Conservation (phyloP, 2,329 filamentous ascomycete species). For the Botryotinia convoluta region DNA sequence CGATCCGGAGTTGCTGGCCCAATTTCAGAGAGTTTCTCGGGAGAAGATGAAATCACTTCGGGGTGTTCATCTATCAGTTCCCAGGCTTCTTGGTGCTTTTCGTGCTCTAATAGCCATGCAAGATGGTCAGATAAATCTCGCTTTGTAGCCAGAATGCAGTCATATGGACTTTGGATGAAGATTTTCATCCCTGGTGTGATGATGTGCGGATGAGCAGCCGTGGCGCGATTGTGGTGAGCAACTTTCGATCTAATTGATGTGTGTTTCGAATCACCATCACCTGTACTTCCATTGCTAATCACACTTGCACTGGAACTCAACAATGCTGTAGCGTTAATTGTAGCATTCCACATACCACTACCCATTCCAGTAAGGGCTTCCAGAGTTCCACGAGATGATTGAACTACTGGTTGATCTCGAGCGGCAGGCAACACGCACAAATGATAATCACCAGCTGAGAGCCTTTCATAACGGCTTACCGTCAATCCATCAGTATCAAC, state of each 20-base stretch:
- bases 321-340: slow-evolving; percentile 80
- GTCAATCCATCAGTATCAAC: slow-evolving; percentile 83
- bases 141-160: slow-evolving; percentile 89
- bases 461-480: slow-evolving; percentile 79
- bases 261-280: slow-evolving; percentile 56
- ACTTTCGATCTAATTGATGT: slow-evolving; percentile 39
- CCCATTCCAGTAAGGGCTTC: slow-evolving; percentile 72
- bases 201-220: slow-evolving; percentile 34
- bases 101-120: slow-evolving; percentile 77
- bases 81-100: slow-evolving; percentile 84
- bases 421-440: slow-evolving; percentile 77
- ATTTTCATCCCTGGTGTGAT: slow-evolving; percentile 66
- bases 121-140: slow-evolving; percentile 84
- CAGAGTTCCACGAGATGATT: slow-evolving; percentile 67
- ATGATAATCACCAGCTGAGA: slow-evolving; percentile 90
- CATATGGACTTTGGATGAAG: slow-evolving; percentile 94
- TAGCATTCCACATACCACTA: slow-evolving; percentile 84
- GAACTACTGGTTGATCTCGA: slow-evolving; percentile 59
- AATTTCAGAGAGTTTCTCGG: slow-evolving; percentile 44
- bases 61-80: slow-evolving; percentile 85
- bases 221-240: slow-evolving; percentile 43
- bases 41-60: slow-evolving; percentile 55
- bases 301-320: slow-evolving; percentile 86
- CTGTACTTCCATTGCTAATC: slow-evolving; percentile 55
- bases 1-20: slow-evolving; percentile 43